Evolutionary conservation across 2,329 filamentous ascomycete species (phyloP).

Genomic region (Ceratocystis papillata): DNA sequence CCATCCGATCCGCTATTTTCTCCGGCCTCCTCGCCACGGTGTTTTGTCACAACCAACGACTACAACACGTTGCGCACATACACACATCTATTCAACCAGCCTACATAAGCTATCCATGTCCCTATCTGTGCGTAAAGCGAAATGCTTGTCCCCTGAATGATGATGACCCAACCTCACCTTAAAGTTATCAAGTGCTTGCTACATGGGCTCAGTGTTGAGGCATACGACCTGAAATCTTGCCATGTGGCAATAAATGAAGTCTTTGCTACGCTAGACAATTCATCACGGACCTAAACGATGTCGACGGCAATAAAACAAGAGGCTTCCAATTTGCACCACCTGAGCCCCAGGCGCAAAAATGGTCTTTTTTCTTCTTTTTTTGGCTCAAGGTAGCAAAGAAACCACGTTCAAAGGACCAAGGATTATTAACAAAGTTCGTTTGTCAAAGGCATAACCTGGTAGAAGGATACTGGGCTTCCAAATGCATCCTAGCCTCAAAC

Average conservation of each 20-base stretch:
- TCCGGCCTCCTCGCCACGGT: not conserved
- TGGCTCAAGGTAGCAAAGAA: too few relatives aligned
- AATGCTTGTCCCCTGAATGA: not conserved
- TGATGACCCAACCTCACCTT: not conserved
- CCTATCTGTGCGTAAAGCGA: not conserved
- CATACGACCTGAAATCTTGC: not conserved
- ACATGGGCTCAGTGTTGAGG: not conserved
- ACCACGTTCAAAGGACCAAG: too few relatives aligned
- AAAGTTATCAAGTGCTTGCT: not conserved
- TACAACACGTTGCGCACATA: not conserved
- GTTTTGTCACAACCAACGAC: not conserved
- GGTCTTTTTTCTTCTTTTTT: too few relatives aligned
- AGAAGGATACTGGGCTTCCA: too few relatives aligned
- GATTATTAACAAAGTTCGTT: too few relatives aligned
- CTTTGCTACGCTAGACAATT: not conserved
- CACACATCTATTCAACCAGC: not conserved
- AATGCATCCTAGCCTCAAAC: too few relatives aligned
- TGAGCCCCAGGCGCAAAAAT: too few relatives aligned
- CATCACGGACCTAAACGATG: not conserved
- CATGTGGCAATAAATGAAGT: not conserved
- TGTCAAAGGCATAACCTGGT: too few relatives aligned
- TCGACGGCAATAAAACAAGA: not conserved
- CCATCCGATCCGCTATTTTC: not conserved
- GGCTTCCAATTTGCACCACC: not conserved
- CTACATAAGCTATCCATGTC: constrained; percentile 5